phyloP scores from a whole-genome alignment of 148 eudicot species.

The Chenopodium formosanum region DNA sequence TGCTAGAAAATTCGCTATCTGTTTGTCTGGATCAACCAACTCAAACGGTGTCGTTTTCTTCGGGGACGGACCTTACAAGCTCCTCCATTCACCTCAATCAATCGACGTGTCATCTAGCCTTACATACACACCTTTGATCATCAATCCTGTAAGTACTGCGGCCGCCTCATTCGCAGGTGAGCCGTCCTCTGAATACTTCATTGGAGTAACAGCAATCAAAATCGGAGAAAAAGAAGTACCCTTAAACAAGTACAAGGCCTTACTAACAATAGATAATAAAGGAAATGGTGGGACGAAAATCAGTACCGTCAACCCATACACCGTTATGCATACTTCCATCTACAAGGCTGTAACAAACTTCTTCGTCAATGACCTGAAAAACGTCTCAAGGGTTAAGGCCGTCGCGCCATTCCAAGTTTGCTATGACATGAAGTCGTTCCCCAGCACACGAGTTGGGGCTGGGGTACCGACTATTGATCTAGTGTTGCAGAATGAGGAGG shows the following conservation, averaged over 20 bases:
- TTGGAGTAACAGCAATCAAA: slow-evolving; percentile 45
- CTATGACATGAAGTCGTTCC: slow-evolving; percentile 28
- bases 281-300: slow-evolving; percentile 70
- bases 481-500: slow-evolving; percentile 44
- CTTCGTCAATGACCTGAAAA: slow-evolving; percentile 24
- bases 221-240: slow-evolving; percentile 30
- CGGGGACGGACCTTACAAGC: slow-evolving; percentile 52
- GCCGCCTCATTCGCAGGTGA: slow-evolving; percentile 41
- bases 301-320: slow-evolving; percentile 68
- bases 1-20: slow-evolving; percentile 51
- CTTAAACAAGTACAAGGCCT: slow-evolving; percentile 33
- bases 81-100: slow-evolving; percentile 9
- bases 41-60: slow-evolving; percentile 47
- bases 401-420: slow-evolving; percentile 60
- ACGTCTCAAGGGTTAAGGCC: slow-evolving; percentile 34
- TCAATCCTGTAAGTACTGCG: slow-evolving; percentile 60
- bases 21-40: slow-evolving; percentile 33
- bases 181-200: slow-evolving; percentile 57
- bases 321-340: slow-evolving; percentile 49
- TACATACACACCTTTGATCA: slow-evolving; percentile 43
- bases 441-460: slow-evolving; percentile 50
- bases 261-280: slow-evolving; percentile 37
- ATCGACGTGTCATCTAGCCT: slow-evolving; percentile 26
- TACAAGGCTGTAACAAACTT: slow-evolving; percentile 36
- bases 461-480: slow-evolving; percentile 52